A percentile compares a stretch with the other conserved stretches of the same genome.
phyloP scores from a whole-genome alignment of 2,329 filamentous ascomycete species.

The Colletotrichum sp. region DNA sequence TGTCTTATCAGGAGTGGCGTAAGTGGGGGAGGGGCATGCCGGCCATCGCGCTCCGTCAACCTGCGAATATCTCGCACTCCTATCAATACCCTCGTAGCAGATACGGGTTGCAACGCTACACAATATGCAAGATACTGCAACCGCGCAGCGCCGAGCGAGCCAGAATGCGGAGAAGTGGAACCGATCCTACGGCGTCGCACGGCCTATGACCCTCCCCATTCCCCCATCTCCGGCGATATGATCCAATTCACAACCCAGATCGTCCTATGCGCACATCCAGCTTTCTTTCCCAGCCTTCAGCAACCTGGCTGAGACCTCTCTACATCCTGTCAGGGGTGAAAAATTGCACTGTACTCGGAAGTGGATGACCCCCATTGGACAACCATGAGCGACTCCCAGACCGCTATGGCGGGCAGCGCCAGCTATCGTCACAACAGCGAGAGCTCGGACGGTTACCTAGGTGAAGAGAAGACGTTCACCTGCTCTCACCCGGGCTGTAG shows the following conservation, averaged over 20 bases:
- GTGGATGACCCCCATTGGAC: neutral
- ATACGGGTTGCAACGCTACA: neutral
- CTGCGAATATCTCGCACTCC: neutral
- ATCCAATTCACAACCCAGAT: neutral
- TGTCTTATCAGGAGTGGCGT: neutral
- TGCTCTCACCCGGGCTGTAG: slow-evolving; percentile 52
- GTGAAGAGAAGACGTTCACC: slow-evolving; percentile 7
- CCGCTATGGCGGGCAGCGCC: neutral
- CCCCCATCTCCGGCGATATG: slow-evolving; percentile 9
- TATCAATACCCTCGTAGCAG: neutral
- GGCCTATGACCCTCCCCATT: slow-evolving; percentile 7
- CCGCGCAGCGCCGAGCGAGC: neutral
- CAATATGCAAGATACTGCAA: neutral
- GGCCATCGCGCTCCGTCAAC: neutral
- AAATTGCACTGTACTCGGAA: neutral
- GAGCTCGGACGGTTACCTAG: neutral
- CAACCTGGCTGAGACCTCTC: neutral
- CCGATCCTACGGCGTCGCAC: neutral
- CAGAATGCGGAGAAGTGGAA: slow-evolving; percentile 10
- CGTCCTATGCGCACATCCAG: neutral
- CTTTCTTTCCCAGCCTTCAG: neutral
- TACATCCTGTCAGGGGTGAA: neutral
- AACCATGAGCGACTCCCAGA: neutral
- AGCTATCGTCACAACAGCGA: slow-evolving; percentile 4
- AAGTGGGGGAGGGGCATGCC: slow-evolving; percentile 5